These are phyloP conservation scores for Kwoniella heveanensis DNA, from an alignment of 768 basidiomycete species.

Conservation along the genomic window DNA sequence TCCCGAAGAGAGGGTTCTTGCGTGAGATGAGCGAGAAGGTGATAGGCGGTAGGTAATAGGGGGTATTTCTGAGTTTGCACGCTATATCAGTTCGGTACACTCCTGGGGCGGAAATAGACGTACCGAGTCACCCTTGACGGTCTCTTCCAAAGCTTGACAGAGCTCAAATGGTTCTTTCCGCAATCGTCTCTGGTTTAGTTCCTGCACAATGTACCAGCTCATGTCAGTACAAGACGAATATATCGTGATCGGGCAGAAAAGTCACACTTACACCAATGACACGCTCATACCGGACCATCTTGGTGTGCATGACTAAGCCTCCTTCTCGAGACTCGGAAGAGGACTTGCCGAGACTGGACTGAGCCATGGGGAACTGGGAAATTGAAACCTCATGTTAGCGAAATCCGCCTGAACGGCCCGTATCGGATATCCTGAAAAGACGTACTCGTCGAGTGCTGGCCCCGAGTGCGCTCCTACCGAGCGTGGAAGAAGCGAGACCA, in stretches of 20 bases:
- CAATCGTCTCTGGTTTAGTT: slow-evolving; percentile 41
- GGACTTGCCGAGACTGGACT: slow-evolving; percentile 27
- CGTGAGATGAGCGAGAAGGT: slow-evolving; percentile 54
- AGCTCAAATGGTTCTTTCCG: slow-evolving; percentile 47
- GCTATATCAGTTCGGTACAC: not conserved
- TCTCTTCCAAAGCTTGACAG: slow-evolving; percentile 41
- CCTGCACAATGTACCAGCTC: slow-evolving; percentile 33
- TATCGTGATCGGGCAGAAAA: too few relatives aligned
- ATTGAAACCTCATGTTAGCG: too few relatives aligned
- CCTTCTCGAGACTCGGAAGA: slow-evolving; percentile 36
- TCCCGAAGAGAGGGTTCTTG: slow-evolving; percentile 54
- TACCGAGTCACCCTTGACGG: slow-evolving; percentile 47
- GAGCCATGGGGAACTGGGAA: slow-evolving; percentile 44
- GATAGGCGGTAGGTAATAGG: slow-evolving; percentile 54
- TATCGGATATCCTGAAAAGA: too few relatives aligned
- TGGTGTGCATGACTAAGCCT: slow-evolving; percentile 50
- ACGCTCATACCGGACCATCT: slow-evolving; percentile 88
- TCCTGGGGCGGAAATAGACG: not conserved
- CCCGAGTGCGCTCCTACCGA: slow-evolving; percentile 42
- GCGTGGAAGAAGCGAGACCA: slow-evolving; percentile 22
- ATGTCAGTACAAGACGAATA: too few relatives aligned
- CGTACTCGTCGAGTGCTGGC: slow-evolving; percentile 43
- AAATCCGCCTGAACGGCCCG: too few relatives aligned
- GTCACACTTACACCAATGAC: slow-evolving; percentile 80
- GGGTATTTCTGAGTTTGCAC: slow-evolving; percentile 45